Percentiles rank a stretch among this genome's conserved stretches.
These are phyloP conservation scores for Podospora conica DNA, from an alignment of 495 filamentous ascomycete species.

Conservation along the genomic window DNA sequence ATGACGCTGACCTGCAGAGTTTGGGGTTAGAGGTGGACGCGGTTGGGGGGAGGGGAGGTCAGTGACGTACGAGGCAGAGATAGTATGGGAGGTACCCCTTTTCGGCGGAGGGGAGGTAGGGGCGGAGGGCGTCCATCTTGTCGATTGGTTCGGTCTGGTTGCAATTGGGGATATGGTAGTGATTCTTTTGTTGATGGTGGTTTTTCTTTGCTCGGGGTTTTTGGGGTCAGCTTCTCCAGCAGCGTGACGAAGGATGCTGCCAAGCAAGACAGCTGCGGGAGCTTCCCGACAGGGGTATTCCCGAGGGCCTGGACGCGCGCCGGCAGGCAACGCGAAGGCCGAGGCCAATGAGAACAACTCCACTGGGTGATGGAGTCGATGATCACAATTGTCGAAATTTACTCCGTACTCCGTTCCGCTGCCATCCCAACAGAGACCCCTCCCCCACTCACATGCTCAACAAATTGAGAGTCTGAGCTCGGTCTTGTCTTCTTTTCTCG, in stretches of 20 bases:
- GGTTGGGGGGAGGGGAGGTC: neutral
- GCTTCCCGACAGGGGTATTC: neutral
- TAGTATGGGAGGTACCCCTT: slow-evolving; percentile 46
- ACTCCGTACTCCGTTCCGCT: slow-evolving; percentile 2
- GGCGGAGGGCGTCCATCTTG: slow-evolving; percentile 34
- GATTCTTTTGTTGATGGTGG: too few species aligned
- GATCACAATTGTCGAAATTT: neutral
- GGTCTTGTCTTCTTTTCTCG: neutral
- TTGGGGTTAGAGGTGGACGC: slow-evolving; percentile 1
- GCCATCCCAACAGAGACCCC: neutral
- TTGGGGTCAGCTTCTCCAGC: neutral
- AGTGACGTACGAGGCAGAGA: slow-evolving; percentile 39
- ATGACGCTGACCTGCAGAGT: slow-evolving; percentile 60
- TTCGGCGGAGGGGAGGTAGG: slow-evolving; percentile 34
- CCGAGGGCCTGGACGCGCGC: neutral
- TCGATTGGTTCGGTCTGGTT: neutral
- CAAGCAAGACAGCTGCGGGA: neutral
- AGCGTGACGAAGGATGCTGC: neutral
- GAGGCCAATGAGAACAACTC: neutral
- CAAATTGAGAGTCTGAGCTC: neutral
- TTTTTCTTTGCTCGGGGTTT: neutral
- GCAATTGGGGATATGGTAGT: neutral
- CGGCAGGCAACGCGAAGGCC: neutral
- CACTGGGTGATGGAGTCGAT: neutral
- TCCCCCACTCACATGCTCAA: slow-evolving; percentile 1